phyloP scores from a whole-genome alignment of 805 yeast species.

The Sungouiozyma ichnusensis region DNA sequence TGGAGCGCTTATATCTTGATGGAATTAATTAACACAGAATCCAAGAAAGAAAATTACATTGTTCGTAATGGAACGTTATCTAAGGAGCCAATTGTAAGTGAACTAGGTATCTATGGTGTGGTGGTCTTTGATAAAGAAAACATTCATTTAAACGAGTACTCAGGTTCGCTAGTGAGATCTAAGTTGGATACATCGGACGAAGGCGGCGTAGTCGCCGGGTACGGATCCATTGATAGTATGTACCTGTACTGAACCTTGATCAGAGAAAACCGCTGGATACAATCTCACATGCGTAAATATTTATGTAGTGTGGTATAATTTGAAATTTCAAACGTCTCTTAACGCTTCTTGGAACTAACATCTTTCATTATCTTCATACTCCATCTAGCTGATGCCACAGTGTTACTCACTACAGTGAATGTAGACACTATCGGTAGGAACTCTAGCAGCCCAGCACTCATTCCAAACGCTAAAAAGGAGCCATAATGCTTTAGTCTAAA shows the following conservation, averaged over 20 bases:
- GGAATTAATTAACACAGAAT: slow-evolving; percentile 77
- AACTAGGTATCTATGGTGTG: slow-evolving; percentile 85
- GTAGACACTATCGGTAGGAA: slow-evolving; percentile 43
- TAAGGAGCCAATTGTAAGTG: slow-evolving; percentile 74
- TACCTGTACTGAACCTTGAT: slow-evolving; percentile 10
- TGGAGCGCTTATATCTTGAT: slow-evolving; percentile 90
- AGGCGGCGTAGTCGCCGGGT: slow-evolving; percentile 99
- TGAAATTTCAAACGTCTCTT: too few species aligned
- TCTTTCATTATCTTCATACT: slow-evolving; percentile 19
- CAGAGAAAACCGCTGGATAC: not conserved
- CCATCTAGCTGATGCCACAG: slow-evolving; percentile 59
- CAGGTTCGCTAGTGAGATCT: slow-evolving; percentile 84
- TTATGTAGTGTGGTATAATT: not conserved
- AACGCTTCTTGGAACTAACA: not conserved
- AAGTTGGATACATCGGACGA: slow-evolving; percentile 82
- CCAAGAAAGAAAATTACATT: slow-evolving; percentile 56
- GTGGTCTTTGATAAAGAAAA: slow-evolving; percentile 61
- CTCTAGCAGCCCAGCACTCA: slow-evolving; percentile 41
- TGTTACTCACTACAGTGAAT: slow-evolving; percentile 47
- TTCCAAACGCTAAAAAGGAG: slow-evolving; percentile 40
- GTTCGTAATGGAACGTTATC: slow-evolving; percentile 53
- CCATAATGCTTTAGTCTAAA: slow-evolving; percentile 30
- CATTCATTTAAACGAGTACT: slow-evolving; percentile 49
- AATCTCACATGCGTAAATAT: not conserved
- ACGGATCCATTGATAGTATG: slow-evolving; percentile 89